Percentiles rank a stretch among this genome's conserved stretches.
Conservation (phyloP, 306 rosid genomes). For the Casuarina equisetifolia region DNA sequence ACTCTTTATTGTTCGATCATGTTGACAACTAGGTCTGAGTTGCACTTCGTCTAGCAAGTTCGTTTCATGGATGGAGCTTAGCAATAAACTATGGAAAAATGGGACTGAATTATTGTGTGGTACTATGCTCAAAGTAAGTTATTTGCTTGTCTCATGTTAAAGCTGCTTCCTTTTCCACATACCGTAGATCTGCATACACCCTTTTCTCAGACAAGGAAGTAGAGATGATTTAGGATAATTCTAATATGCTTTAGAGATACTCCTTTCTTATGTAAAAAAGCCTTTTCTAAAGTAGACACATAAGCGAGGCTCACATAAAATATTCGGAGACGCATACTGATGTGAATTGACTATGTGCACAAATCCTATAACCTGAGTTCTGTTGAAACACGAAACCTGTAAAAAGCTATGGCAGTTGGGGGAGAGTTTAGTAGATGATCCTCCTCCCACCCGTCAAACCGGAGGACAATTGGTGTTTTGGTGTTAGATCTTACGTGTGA, state of each 20-base stretch:
- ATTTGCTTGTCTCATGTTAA: conserved; percentile 25
- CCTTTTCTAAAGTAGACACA: conserved; percentile 28
- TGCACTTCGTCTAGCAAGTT: neutral
- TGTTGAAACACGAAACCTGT: conserved; percentile 42
- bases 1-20: neutral
- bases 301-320: conserved; percentile 15
- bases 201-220: conserved; percentile 31
- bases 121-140: neutral
- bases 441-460: neutral
- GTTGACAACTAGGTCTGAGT: neutral
- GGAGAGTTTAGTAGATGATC: neutral
- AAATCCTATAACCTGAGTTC: conserved; percentile 42
- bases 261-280: conserved; percentile 22
- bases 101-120: conserved; percentile 5
- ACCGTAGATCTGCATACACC: conserved; percentile 28
- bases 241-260: conserved; percentile 36
- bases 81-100: neutral
- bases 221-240: conserved; percentile 34
- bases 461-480: neutral
- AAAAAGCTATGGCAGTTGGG: conserved; percentile 24
- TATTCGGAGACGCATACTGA: conserved; percentile 29
- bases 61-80: neutral
- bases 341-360: conserved; percentile 42
- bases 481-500: neutral
- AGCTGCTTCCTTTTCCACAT: conserved; percentile 46